Conservation (phyloP, 306 rosid genomes). For the Cicer judaicum region DNA sequence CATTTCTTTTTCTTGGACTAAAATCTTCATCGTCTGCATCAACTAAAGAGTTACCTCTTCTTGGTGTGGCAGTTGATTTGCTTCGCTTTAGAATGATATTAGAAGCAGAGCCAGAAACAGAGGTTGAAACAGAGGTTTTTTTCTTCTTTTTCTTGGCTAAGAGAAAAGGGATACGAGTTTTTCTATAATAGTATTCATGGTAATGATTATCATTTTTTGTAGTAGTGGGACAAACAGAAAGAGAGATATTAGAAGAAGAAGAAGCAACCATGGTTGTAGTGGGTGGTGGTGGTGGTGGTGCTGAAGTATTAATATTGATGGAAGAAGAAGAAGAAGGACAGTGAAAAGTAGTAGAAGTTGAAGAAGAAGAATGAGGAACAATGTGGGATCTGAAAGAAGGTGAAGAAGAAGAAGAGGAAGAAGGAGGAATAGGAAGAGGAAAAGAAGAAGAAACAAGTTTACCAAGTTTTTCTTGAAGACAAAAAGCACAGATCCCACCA, state of each 20-base stretch:
- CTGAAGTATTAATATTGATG: neutral
- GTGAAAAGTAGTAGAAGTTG: conserved; percentile 33
- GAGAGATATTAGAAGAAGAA: conserved; percentile 48
- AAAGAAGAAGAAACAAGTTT: conserved; percentile 85
- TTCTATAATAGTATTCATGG: conserved; percentile 44
- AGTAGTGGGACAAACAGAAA: conserved; percentile 38
- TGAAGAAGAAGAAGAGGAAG: conserved; percentile 77
- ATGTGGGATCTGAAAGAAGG: conserved; percentile 78
- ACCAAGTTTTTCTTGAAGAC: conserved; percentile 95
- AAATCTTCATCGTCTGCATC: conserved; percentile 51
- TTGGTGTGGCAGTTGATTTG: conserved; percentile 76
- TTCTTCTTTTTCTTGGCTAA: conserved; percentile 70
- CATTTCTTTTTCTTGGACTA: conserved; percentile 68
- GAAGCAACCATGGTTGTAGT: conserved; percentile 8
- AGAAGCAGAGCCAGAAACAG: conserved; percentile 30
- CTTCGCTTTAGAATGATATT: conserved; percentile 71
- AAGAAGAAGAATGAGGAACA: conserved; percentile 6
- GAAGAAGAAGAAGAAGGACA: conserved; percentile 25
- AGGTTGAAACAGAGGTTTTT: conserved; percentile 34
- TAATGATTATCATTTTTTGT: conserved; percentile 12
- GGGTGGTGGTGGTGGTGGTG: neutral
- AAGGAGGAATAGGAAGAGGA: conserved; percentile 66
- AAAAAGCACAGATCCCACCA: conserved; percentile 95
- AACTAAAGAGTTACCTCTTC: conserved; percentile 50
- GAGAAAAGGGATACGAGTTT: conserved; percentile 73